A percentile compares a stretch with the other conserved stretches of the same genome.
phyloP scores from a whole-genome alignment of 805 yeast genomes.

The Debaryomyces tyrocola region DNA sequence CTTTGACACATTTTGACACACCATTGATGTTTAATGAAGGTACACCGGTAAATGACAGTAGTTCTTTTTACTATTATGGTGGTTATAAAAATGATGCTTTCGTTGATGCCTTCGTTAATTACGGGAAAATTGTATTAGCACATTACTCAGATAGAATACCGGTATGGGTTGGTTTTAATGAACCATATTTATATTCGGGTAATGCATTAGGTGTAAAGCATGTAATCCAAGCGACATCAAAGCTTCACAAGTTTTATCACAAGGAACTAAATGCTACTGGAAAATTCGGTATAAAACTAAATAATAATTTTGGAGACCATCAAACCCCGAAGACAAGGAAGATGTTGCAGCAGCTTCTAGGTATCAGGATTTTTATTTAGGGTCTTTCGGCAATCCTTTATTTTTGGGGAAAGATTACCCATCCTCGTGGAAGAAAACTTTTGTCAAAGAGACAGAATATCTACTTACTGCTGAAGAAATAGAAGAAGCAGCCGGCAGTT shows the following conservation, averaged over 20 bases:
- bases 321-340: no score
- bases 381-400: conserved; percentile 28
- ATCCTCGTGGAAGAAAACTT: conserved; percentile 17
- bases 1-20: conserved; percentile 35
- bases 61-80: conserved; percentile 6
- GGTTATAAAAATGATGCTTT: conserved; percentile 9
- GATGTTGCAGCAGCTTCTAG: conserved; percentile 26
- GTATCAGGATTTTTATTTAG: conserved; percentile 22
- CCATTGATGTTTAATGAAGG: conserved; percentile 17
- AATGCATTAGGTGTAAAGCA: conserved; percentile 19
- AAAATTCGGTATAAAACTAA: conserved; percentile 24
- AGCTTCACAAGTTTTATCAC: conserved; percentile 20
- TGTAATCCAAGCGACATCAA: conserved; percentile 24
- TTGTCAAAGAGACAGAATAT: conserved; percentile 11
- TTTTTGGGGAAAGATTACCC: conserved; percentile 31
- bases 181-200: conserved; percentile 19
- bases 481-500: conserved; percentile 17
- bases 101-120: no score
- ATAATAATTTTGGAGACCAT: no score
- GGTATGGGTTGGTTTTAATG: conserved; percentile 31
- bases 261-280: conserved; percentile 24
- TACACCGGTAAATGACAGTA: conserved; percentile 1
- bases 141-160: conserved; percentile 30
- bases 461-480: conserved; percentile 26
- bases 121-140: conserved; percentile 28